Base-by-base conservation (phyloP, 2,329 filamentous ascomycete species). In the Aspergillus sojae region DNA sequence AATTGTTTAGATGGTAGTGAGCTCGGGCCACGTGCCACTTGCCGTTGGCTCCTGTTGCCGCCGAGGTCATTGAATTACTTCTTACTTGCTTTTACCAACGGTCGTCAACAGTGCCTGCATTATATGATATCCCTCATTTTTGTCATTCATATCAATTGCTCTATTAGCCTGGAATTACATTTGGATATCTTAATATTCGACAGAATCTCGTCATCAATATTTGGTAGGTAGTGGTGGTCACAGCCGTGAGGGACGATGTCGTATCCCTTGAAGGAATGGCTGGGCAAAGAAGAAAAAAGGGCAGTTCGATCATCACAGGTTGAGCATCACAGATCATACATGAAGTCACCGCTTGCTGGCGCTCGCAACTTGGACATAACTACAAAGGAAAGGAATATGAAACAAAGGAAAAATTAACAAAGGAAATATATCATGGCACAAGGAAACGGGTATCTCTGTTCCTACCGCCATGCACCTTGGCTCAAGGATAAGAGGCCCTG, bases 401-500 rank as follows among this genome's bases (percentile, higher is more conserved):
- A 65, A 70, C 64, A 72, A 69, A 72, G 58, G 63, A 64, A 70
- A 70, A 67, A 65, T 39, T 41, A 61, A 70, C 67, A 74, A 71
- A 67, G 62, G 66, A 68, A 74, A 71, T 48, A 19, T 60, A 52
- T 63, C 58, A 61, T 63, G 32, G 63, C 46, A 61, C 55, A 60
- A 62, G 57, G 60, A 57, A 21, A 60, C 36, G 39, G 34, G 19
- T 30, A 32, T n/a, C 26, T 26, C 41, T 26, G 36, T 50, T 45
- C 60, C 43, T 85, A 91, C 73, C 88, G 86, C 93, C 94, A 97
- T 73, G 92, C 92, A n/a, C 94, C 94, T 79, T 96, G 92, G 72
- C 93, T 96, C 53, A 98, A 83, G 57, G 92, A 94, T 66, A 97
- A 78, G 67, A 98, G 79, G n/a, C 93, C 93, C 60, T 94, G 92